These are phyloP conservation scores for Monosporascus sp. DNA, from an alignment of 2,329 filamentous ascomycete genomes.

Conservation along the genomic window DNA sequence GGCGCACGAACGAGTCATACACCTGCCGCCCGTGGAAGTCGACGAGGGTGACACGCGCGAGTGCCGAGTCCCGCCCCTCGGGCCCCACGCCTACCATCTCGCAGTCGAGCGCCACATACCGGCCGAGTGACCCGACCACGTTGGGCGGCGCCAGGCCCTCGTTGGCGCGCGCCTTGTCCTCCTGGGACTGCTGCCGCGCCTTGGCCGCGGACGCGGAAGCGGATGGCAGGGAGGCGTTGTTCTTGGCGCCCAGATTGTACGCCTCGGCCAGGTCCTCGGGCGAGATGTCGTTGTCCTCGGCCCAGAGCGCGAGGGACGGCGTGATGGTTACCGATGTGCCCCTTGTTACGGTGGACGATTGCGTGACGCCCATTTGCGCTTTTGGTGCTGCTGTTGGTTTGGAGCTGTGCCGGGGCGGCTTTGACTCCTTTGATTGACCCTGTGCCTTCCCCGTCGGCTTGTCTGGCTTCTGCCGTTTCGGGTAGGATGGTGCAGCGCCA, in stretches of 20 bases:
- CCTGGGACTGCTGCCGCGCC: conserved; percentile 4
- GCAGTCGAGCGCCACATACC: conserved; percentile 91
- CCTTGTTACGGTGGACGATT: conserved; percentile 41
- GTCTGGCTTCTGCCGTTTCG: conserved; percentile 18
- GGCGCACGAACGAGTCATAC: conserved; percentile 88
- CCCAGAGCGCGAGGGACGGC: conserved; percentile 54
- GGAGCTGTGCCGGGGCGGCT: conserved; percentile 7
- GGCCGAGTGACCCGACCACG: conserved; percentile 56
- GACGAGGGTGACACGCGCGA: conserved; percentile 84
- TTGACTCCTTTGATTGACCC: conserved; percentile 7
- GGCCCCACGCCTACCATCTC: conserved; percentile 93
- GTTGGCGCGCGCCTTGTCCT: conserved; percentile 51
- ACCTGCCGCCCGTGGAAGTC: conserved; percentile 91
- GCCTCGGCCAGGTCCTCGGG: conserved; percentile 55
- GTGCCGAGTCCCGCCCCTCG: conserved; percentile 62
- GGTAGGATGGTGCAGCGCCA: conserved; percentile 11
- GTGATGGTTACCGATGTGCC: conserved; percentile 36
- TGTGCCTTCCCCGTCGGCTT: conserved; percentile 22
- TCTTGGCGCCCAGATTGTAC: conserved; percentile 50
- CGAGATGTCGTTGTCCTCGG: conserved; percentile 56
- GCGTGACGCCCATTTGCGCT: conserved; percentile 49
- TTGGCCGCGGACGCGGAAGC: conserved; percentile 5
- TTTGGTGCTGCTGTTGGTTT: conserved; percentile 10
- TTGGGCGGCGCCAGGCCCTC: conserved; percentile 56
- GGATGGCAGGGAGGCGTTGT: conserved; percentile 41